Evolutionary conservation across 1,284 basidiomycete genomes (phyloP).

Genomic region (Golubevia sp.): DNA sequence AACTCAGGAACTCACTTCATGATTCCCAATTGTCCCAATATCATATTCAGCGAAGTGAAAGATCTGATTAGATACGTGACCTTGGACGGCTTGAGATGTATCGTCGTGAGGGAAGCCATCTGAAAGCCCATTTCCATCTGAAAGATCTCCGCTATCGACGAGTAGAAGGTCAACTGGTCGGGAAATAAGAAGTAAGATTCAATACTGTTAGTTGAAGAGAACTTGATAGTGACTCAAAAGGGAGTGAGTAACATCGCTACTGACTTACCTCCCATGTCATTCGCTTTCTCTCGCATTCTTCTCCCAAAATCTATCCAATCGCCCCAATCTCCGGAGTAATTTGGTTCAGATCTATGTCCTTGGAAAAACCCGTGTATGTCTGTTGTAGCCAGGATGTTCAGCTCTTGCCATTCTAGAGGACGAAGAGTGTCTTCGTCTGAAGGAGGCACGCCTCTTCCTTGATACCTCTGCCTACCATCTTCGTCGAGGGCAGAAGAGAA

Average conservation of each 20-base stretch:
- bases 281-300: constrained; percentile 39
- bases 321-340: constrained; percentile 38
- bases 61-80: background rate
- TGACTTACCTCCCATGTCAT: constrained; percentile 19
- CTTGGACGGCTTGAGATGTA: background rate
- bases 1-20: constrained; percentile 28
- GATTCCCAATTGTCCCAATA: constrained; percentile 50
- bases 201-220: too few relatives aligned
- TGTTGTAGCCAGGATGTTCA: constrained; percentile 45
- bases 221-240: too few relatives aligned
- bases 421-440: constrained; percentile 11
- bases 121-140: constrained; percentile 47
- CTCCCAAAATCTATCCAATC: constrained; percentile 50
- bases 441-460: background rate
- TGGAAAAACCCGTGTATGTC: constrained; percentile 46
- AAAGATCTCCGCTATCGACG: constrained; percentile 50
- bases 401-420: constrained; percentile 38
- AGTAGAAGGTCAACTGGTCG: constrained; percentile 37
- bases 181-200: too few relatives aligned
- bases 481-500: background rate
- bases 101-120: constrained; percentile 23
- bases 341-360: constrained; percentile 38
- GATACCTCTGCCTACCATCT: background rate
- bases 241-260: too few relatives aligned
- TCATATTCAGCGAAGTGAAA: constrained; percentile 52